phyloP scores from a whole-genome alignment of 1,284 basidiomycete species.

The Laetiporus sulphureus region DNA sequence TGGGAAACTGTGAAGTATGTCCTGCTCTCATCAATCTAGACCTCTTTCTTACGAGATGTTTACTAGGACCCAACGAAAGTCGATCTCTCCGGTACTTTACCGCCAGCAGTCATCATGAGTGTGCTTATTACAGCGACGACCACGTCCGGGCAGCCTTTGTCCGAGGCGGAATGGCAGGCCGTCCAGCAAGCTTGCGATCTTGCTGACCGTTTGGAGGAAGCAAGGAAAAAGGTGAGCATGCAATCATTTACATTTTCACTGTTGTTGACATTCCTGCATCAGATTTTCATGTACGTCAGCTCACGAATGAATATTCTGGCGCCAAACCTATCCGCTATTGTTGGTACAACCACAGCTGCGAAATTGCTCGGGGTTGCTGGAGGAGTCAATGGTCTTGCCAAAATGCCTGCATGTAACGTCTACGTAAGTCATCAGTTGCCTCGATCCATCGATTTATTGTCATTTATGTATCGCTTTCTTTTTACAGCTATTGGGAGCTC shows the following conservation, averaged over 20 bases:
- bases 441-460: neutral
- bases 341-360: constrained; percentile 96
- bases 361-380: constrained; percentile 97
- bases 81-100: constrained; percentile 73
- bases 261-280: constrained; percentile 5
- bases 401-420: constrained; percentile 95
- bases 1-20: constrained; percentile 77
- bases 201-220: constrained; percentile 82
- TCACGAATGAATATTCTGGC: constrained; percentile 97
- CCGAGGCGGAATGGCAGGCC: constrained; percentile 69
- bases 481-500: constrained; percentile 89
- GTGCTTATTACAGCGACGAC: constrained; percentile 95
- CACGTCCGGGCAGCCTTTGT: constrained; percentile 72
- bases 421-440: constrained; percentile 52
- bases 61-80: constrained; percentile 79
- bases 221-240: constrained; percentile 68
- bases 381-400: constrained; percentile 83
- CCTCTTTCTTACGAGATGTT: neutral
- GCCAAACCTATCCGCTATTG: constrained; percentile 96
- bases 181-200: constrained; percentile 85
- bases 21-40: neutral
- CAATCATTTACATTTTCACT: neutral
- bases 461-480: neutral
- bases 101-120: constrained; percentile 92
- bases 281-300: constrained; percentile 99